Conservation (phyloP, 352 stramenopile species). For the Plasmopara muralis region DNA sequence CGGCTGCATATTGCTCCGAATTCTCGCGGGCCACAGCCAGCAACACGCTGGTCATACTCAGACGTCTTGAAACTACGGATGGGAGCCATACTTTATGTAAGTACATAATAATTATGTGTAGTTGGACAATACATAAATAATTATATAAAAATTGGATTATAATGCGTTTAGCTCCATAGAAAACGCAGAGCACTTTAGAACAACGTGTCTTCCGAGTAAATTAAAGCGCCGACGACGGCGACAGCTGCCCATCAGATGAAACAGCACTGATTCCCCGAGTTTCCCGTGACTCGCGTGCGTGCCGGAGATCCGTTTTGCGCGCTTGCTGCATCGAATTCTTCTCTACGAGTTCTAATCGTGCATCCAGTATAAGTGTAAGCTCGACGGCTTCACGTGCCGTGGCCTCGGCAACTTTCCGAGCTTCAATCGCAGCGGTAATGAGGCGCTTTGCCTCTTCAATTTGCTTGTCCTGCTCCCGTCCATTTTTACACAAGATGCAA, state of each 20-base stretch:
- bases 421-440: conserved; percentile 70
- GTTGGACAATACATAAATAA: not conserved
- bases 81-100: not conserved
- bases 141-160: conserved; percentile 24
- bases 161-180: conserved; percentile 6
- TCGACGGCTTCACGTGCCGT: conserved; percentile 69
- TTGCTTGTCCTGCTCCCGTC: conserved; percentile 64
- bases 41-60: conserved; percentile 28
- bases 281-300: conserved; percentile 13
- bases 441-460: conserved; percentile 67
- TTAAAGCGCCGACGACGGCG: conserved; percentile 18
- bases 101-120: not conserved
- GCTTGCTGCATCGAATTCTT: conserved; percentile 17
- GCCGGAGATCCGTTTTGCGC: conserved; percentile 16
- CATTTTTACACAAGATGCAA: conserved; percentile 60
- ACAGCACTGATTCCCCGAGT: conserved; percentile 10
- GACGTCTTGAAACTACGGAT: not conserved
- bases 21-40: conserved; percentile 48
- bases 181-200: conserved; percentile 7
- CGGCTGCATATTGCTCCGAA: conserved; percentile 38
- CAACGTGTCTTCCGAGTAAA: conserved; percentile 7
- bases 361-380: conserved; percentile 62
- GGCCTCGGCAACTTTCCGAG: conserved; percentile 63
- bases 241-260: conserved; percentile 21
- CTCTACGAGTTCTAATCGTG: conserved; percentile 56